Conservation (phyloP, 257 asterid genomes). For the Capsicum pubescens region DNA sequence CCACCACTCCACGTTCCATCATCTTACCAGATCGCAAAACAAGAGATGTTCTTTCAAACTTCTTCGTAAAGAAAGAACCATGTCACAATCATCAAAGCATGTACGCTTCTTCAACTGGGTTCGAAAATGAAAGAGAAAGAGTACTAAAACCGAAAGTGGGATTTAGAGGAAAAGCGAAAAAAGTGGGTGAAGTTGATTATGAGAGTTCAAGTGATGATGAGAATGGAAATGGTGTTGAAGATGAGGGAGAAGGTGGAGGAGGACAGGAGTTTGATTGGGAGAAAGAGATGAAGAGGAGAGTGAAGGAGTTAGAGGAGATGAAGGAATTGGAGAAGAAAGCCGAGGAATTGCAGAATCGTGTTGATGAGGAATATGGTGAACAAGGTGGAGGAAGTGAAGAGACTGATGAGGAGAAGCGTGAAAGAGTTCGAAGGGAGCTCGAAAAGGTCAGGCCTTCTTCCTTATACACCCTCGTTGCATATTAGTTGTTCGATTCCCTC, state of each 20-base stretch:
- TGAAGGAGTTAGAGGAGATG: slow-evolving; percentile 83
- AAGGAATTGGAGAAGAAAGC: slow-evolving; percentile 87
- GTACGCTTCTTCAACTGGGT: slow-evolving; percentile 39
- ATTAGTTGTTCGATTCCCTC: too few species aligned
- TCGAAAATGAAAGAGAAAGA: slow-evolving; percentile 60
- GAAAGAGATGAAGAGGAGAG: slow-evolving; percentile 84
- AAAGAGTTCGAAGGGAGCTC: slow-evolving; percentile 82
- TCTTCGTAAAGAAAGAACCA: slow-evolving; percentile 55
- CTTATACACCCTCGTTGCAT: not conserved
- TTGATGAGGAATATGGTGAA: slow-evolving; percentile 59
- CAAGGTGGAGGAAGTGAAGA: slow-evolving; percentile 53
- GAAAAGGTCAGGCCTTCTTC: slow-evolving; percentile 57
- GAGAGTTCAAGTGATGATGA: slow-evolving; percentile 90
- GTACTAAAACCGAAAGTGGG: slow-evolving; percentile 36
- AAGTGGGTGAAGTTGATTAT: slow-evolving; percentile 67
- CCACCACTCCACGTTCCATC: slow-evolving; percentile 50
- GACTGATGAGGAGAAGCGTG: slow-evolving; percentile 78
- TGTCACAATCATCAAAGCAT: slow-evolving; percentile 46
- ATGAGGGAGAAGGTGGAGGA: slow-evolving; percentile 57
- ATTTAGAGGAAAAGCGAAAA: slow-evolving; percentile 50
- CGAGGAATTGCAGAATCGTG: slow-evolving; percentile 74
- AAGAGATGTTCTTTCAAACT: slow-evolving; percentile 51
- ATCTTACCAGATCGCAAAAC: slow-evolving; percentile 40
- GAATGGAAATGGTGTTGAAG: slow-evolving; percentile 70
- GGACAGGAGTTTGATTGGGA: slow-evolving; percentile 73